Conservation (phyloP, 2,329 filamentous ascomycete species). For the Neopestalotiopsis clavispora region DNA sequence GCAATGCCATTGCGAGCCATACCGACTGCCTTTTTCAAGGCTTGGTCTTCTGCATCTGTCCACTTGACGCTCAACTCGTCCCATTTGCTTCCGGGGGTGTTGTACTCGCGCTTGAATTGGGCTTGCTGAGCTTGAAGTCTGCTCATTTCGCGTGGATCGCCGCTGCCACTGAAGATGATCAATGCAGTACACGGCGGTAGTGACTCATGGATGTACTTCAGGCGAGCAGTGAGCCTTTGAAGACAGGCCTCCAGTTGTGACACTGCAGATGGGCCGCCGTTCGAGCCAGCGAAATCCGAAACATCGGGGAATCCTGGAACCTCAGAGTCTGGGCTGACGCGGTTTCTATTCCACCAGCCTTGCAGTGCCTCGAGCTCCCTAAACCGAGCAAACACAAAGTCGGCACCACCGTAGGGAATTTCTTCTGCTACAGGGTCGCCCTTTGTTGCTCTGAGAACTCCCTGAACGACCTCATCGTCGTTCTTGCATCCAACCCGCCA, state of each 20-base stretch:
- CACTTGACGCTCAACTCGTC: slow-evolving; percentile 69
- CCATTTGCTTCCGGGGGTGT: slow-evolving; percentile 67
- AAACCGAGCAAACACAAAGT: slow-evolving; percentile 71
- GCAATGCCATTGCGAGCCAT: slow-evolving; percentile 66
- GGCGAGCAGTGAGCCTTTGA: slow-evolving; percentile 49
- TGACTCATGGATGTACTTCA: slow-evolving; percentile 59
- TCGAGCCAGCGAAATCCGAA: slow-evolving; percentile 24
- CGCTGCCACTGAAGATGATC: slow-evolving; percentile 68
- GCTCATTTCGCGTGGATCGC: slow-evolving; percentile 71
- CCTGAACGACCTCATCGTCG: slow-evolving; percentile 62
- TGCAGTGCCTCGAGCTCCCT: slow-evolving; percentile 68
- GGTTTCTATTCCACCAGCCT: slow-evolving; percentile 71
- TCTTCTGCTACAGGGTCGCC: slow-evolving; percentile 63
- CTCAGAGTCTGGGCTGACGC: slow-evolving; percentile 42
- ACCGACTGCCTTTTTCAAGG: slow-evolving; percentile 59
- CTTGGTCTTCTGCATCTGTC: slow-evolving; percentile 71
- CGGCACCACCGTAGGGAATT: slow-evolving; percentile 64
- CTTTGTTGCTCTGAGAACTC: slow-evolving; percentile 61
- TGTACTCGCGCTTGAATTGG: slow-evolving; percentile 68
- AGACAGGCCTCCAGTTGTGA: slow-evolving; percentile 52
- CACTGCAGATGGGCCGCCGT: slow-evolving; percentile 8
- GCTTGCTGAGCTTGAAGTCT: slow-evolving; percentile 63
- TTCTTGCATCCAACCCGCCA: slow-evolving; percentile 61
- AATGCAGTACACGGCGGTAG: slow-evolving; percentile 70
- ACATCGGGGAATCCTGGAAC: slow-evolving; percentile 32